Conservation (phyloP, 164 flowering plant genomes). For the Annona cherimola region DNA sequence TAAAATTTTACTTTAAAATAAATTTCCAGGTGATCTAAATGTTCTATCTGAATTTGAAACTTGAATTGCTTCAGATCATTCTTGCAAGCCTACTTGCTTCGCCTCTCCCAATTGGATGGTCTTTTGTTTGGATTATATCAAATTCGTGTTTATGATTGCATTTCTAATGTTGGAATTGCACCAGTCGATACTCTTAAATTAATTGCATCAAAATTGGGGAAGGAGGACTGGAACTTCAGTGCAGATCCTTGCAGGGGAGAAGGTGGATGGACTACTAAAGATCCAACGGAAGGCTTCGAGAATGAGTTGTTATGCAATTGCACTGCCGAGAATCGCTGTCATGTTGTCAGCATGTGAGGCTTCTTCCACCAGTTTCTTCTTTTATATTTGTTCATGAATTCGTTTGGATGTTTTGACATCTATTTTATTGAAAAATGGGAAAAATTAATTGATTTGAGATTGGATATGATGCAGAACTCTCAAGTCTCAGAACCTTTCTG, state of each 20-base stretch:
- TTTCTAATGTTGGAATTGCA: not conserved
- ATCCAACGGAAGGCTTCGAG: not conserved
- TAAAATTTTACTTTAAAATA: no score
- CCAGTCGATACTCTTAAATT: slow-evolving; percentile 31
- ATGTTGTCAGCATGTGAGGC: not conserved
- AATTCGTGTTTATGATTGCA: not conserved
- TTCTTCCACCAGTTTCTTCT: not conserved
- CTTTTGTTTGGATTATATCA: no score
- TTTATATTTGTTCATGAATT: no score
- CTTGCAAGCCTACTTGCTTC: no score
- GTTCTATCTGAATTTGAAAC: no score
- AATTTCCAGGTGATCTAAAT: no score
- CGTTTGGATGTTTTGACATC: no score
- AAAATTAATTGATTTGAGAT: not conserved
- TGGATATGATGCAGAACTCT: slow-evolving; percentile 6
- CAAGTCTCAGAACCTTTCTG: slow-evolving; percentile 41
- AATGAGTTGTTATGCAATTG: not conserved
- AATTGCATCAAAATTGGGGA: slow-evolving; percentile 39
- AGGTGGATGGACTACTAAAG: slow-evolving; percentile 20
- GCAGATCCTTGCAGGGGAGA: slow-evolving; percentile 47
- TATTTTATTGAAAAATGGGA: no score
- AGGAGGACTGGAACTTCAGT: slow-evolving; percentile 48
- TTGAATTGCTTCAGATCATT: no score
- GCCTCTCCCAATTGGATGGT: no score
- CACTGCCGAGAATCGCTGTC: not conserved